Percentiles rank a stretch among this genome's conserved stretches.
These are phyloP conservation scores for Esteya vermicola DNA, from an alignment of 2,329 filamentous ascomycete genomes.

Conservation along the genomic window DNA sequence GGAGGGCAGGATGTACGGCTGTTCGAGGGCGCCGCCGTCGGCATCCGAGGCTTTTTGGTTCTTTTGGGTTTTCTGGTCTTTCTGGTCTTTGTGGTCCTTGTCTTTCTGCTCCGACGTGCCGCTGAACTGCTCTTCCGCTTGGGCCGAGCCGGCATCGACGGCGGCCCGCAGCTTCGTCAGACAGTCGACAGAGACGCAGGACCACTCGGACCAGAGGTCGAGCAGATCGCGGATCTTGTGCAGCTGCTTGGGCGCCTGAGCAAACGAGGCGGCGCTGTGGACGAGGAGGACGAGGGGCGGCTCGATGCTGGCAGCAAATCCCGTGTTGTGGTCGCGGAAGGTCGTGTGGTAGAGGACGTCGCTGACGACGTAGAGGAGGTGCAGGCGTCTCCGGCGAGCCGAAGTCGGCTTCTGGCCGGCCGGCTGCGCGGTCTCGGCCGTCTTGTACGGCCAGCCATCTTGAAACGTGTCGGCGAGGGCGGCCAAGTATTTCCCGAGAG, in stretches of 20 bases:
- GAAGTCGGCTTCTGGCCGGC: conserved; percentile 13
- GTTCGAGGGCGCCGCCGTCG: conserved; percentile 1
- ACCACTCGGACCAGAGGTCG: conserved; percentile 53
- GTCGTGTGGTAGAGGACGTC: conserved; percentile 62
- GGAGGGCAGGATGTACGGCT: conserved; percentile 54
- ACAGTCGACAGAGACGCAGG: conserved; percentile 40
- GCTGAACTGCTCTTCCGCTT: not conserved
- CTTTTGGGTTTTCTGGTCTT: not conserved
- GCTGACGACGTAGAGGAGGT: conserved; percentile 65
- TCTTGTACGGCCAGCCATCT: no score
- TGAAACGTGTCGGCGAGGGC: conserved; percentile 49
- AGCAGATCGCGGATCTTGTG: conserved; percentile 51
- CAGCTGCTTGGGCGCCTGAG: conserved; percentile 50
- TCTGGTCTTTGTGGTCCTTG: conserved; percentile 11
- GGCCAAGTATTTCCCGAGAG: conserved; percentile 62
- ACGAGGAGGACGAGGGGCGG: conserved; percentile 48
- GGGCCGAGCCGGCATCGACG: conserved; percentile 22
- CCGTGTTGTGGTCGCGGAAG: conserved; percentile 30
- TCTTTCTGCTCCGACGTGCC: no score
- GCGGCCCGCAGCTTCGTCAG: conserved; percentile 45
- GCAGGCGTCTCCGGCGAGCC: conserved; percentile 53
- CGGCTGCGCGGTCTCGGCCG: conserved; percentile 11
- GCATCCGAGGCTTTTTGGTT: conserved; percentile 15
- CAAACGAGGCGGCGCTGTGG: conserved; percentile 39
- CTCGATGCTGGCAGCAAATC: conserved; percentile 42